These are phyloP conservation scores for Magnaporthiopsis poae DNA, from an alignment of 2,329 filamentous ascomycete species.

Conservation along the genomic window DNA sequence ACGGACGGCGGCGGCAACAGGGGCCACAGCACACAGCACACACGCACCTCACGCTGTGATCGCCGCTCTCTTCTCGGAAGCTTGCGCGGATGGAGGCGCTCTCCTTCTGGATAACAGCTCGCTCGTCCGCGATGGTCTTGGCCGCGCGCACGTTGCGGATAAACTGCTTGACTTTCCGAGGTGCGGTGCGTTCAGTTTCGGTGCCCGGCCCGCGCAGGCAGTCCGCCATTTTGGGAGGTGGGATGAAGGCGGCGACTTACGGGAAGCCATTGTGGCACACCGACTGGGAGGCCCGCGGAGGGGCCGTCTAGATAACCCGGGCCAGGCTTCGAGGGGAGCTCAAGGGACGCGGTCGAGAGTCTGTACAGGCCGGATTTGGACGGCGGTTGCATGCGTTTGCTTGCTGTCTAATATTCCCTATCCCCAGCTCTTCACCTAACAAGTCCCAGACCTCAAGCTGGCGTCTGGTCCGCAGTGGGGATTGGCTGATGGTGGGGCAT, in stretches of 20 bases:
- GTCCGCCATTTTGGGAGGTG: neutral
- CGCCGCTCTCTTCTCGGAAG: conserved; percentile 91
- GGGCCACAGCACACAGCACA: neutral
- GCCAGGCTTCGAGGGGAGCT: conserved; percentile 4
- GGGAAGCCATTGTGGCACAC: conserved; percentile 7
- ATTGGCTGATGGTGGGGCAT: neutral
- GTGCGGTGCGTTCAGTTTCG: conserved; percentile 1
- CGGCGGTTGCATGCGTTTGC: neutral
- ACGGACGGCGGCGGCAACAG: neutral
- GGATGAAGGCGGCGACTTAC: conserved; percentile 2
- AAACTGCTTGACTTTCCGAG: conserved; percentile 82
- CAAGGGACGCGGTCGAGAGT: neutral
- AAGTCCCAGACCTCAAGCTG: neutral
- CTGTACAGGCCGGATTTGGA: neutral
- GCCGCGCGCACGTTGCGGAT: conserved; percentile 97
- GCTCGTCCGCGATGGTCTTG: conserved; percentile 97
- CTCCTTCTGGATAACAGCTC: conserved; percentile 96
- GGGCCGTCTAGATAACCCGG: conserved; percentile 5
- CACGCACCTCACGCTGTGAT: conserved; percentile 71
- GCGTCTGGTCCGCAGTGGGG: neutral
- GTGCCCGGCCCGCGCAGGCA: neutral
- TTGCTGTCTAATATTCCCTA: neutral
- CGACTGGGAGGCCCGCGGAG: conserved; percentile 8
- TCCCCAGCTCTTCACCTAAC: neutral
- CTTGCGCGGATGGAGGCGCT: conserved; percentile 94